These are phyloP conservation scores for Heliosperma pusillum DNA, from an alignment of 148 eudicot species.

Conservation along the genomic window DNA sequence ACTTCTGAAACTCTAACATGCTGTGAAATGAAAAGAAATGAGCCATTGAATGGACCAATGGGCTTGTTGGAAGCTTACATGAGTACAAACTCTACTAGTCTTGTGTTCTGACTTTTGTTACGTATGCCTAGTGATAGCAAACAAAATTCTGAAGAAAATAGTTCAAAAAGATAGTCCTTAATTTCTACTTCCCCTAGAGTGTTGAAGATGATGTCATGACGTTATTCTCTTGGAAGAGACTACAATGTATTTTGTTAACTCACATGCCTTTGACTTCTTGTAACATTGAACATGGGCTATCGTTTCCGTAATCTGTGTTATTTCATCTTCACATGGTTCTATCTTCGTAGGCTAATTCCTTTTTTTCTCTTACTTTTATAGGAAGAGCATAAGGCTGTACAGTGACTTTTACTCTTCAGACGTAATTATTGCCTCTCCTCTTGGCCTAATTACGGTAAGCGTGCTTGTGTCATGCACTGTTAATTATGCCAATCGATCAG, in stretches of 20 bases:
- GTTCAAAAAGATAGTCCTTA: neutral
- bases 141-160: neutral
- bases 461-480: constrained; percentile 9
- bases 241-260: neutral
- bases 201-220: neutral
- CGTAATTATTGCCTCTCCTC: constrained; percentile 86
- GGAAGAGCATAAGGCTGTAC: constrained; percentile 70
- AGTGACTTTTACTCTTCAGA: constrained; percentile 85
- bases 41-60: neutral
- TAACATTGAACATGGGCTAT: neutral
- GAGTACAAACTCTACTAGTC: neutral
- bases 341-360: neutral
- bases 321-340: neutral
- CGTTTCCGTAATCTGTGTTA: neutral
- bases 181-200: neutral
- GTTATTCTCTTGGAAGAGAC: neutral
- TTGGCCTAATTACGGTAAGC: constrained; percentile 80
- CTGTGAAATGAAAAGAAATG: neutral
- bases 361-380: constrained; percentile 23
- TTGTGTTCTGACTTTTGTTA: neutral
- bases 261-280: neutral
- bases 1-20: neutral
- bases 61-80: neutral
- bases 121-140: neutral
- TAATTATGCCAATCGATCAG: constrained; percentile 1